Evolutionary conservation across 176 grass and related monocot genomes (phyloP).

Genomic region (Puya raimondii): DNA sequence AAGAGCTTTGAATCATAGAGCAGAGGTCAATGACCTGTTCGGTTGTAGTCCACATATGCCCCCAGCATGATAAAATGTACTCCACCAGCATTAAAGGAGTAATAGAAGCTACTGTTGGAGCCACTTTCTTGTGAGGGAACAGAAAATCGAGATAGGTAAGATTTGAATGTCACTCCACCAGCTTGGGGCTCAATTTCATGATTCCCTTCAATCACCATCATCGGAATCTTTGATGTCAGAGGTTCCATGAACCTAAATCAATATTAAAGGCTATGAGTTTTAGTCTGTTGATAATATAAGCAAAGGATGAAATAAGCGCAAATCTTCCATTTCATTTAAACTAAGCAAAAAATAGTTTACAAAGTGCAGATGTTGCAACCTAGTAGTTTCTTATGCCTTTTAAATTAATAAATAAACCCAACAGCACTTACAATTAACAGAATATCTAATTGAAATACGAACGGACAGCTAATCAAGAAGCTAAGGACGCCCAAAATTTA

Average conservation of each 20-base stretch:
- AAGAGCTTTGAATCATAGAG: neutral
- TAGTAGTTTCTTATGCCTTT: too few species aligned
- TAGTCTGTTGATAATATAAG: neutral
- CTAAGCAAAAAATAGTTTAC: too few species aligned
- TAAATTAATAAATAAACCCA: too few species aligned
- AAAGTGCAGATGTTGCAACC: too few species aligned
- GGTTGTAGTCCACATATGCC: conserved; percentile 78
- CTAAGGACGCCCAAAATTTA: too few species aligned
- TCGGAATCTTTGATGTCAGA: conserved; percentile 46
- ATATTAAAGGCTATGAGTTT: neutral
- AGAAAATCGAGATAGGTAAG: conserved; percentile 75
- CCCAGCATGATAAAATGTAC: conserved; percentile 89
- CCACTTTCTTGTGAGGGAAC: conserved; percentile 61
- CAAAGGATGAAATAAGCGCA: too few species aligned
- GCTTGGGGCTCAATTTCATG: conserved; percentile 88
- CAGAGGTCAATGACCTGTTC: conserved; percentile 28
- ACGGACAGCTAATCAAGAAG: too few species aligned
- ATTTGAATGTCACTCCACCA: conserved; percentile 47
- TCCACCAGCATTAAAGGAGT: conserved; percentile 80
- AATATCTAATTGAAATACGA: too few species aligned
- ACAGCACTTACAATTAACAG: too few species aligned
- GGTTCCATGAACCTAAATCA: conserved; percentile 75
- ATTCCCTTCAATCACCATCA: conserved; percentile 94
- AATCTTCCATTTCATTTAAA: too few species aligned
- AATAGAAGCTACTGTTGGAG: conserved; percentile 71